phyloP scores from a whole-genome alignment of 2,329 filamentous ascomycete species.

The Gliomastix tumulicola region DNA sequence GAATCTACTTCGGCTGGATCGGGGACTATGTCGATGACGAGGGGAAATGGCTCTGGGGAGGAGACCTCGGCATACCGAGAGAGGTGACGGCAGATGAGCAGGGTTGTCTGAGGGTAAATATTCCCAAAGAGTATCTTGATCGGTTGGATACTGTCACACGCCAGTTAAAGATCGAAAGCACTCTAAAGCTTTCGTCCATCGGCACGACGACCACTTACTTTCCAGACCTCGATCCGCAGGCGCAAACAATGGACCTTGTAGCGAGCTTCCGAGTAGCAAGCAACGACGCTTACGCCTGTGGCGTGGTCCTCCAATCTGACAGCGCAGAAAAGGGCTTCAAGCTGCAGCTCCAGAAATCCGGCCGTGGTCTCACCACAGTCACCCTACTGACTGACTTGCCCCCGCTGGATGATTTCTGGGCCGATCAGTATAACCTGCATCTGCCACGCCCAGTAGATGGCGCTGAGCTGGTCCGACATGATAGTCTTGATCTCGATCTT shows the following conservation, averaged over 20 bases:
- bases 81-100: conserved; percentile 17
- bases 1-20: conserved; percentile 25
- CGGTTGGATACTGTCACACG: no score
- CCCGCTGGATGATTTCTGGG: conserved; percentile 28
- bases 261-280: conserved; percentile 13
- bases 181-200: conserved; percentile 11
- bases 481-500: conserved; percentile 16
- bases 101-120: conserved; percentile 15
- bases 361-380: conserved; percentile 15
- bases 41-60: conserved; percentile 27
- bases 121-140: conserved; percentile 10
- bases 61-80: conserved; percentile 22
- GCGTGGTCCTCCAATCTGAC: conserved; percentile 18
- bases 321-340: conserved; percentile 15
- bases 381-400: conserved; percentile 19
- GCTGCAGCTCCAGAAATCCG: conserved; percentile 13
- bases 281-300: conserved; percentile 18
- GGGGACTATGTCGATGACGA: conserved; percentile 22
- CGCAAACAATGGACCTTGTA: conserved; percentile 10
- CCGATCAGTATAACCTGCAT: conserved; percentile 23
- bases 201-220: conserved; percentile 15
- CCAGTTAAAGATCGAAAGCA: conserved; percentile 8
- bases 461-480: conserved; percentile 23
- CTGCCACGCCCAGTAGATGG: conserved; percentile 22
- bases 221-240: conserved; percentile 11